Evolutionary conservation across 1,284 basidiomycete genomes (phyloP).

Genomic region (Pascua guehoae): DNA sequence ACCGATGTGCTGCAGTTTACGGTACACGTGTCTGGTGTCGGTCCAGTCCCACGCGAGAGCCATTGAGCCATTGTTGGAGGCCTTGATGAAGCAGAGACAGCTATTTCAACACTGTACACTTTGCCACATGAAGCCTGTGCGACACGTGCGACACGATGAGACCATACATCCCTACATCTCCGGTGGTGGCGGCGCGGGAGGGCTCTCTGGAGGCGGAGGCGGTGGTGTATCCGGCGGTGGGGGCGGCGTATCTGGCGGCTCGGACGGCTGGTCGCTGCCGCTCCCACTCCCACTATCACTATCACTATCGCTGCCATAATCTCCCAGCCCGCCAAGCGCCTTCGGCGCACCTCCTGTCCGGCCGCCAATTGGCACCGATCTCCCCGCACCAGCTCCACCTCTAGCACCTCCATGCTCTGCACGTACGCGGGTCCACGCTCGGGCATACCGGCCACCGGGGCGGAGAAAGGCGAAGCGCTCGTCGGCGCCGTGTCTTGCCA

Average conservation of each 20-base stretch:
- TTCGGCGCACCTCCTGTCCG: slow-evolving; percentile 8
- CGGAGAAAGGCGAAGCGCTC: slow-evolving; percentile 69
- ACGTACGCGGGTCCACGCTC: slow-evolving; percentile 55
- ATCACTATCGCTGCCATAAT: slow-evolving; percentile 43
- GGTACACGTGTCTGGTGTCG: too few species aligned
- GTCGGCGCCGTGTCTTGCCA: slow-evolving; percentile 73
- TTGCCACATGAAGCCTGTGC: too few species aligned
- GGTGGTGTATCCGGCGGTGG: slow-evolving; percentile 16
- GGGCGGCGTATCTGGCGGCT: slow-evolving; percentile 9
- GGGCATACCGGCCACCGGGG: slow-evolving; percentile 59
- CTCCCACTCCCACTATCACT: slow-evolving; percentile 15
- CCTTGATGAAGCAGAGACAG: too few species aligned
- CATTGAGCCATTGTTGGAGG: too few species aligned
- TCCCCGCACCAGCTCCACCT: too few species aligned
- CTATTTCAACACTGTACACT: too few species aligned
- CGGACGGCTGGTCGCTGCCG: neutral
- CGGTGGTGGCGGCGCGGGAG: slow-evolving; percentile 11
- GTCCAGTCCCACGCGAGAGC: too few species aligned
- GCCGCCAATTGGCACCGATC: neutral
- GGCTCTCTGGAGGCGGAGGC: slow-evolving; percentile 12
- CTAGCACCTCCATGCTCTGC: slow-evolving; percentile 3
- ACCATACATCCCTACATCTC: too few species aligned
- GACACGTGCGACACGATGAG: too few species aligned
- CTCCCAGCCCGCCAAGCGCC: slow-evolving; percentile 35
- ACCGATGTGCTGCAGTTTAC: too few species aligned